Percentiles rank a stretch among this genome's conserved stretches.
phyloP scores from a whole-genome alignment of 1,139 yeast genomes.

The Chernovozyma aurita region DNA sequence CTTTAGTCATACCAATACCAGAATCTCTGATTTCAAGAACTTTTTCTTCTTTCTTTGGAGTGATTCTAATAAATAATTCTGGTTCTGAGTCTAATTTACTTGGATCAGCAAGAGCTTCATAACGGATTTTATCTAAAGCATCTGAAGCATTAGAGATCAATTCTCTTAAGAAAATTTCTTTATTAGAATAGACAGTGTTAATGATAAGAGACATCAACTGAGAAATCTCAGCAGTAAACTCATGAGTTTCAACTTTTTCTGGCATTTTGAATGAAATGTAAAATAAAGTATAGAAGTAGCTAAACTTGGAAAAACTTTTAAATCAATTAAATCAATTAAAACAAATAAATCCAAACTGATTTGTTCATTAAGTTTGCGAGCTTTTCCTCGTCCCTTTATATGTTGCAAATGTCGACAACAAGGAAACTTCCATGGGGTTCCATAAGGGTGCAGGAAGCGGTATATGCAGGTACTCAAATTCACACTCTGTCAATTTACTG shows the following conservation, averaged over 20 bases:
- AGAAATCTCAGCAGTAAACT: conserved; percentile 99
- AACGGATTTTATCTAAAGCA: conserved; percentile 90
- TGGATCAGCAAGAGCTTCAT: conserved; percentile 92
- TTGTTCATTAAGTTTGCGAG: conserved; percentile 7
- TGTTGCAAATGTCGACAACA: conserved; percentile 12
- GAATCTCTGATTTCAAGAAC: conserved; percentile 97
- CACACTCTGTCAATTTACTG: too few species aligned
- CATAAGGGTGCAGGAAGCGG: conserved; percentile 13
- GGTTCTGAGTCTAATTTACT: conserved; percentile 91
- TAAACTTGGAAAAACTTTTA: too few species aligned
- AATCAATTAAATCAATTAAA: too few species aligned
- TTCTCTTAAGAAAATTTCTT: conserved; percentile 98
- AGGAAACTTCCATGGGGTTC: conserved; percentile 35
- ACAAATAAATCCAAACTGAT: conserved; percentile 84
- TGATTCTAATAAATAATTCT: conserved; percentile 93
- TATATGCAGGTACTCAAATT: background rate
- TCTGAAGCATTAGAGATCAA: conserved; percentile 93
- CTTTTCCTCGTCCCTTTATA: conserved; percentile 6
- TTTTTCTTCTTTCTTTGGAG: conserved; percentile 93
- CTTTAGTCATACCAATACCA: conserved; percentile 99
- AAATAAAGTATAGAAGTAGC: conserved; percentile 6
- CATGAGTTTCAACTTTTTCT: conserved; percentile 70
- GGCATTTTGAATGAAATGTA: conserved; percentile 7
- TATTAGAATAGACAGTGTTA: conserved; percentile 99
- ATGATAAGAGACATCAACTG: conserved; percentile 99